Evolutionary conservation across 2,329 filamentous ascomycete genomes (phyloP).

Genomic region (Diaporthe ampelina): DNA sequence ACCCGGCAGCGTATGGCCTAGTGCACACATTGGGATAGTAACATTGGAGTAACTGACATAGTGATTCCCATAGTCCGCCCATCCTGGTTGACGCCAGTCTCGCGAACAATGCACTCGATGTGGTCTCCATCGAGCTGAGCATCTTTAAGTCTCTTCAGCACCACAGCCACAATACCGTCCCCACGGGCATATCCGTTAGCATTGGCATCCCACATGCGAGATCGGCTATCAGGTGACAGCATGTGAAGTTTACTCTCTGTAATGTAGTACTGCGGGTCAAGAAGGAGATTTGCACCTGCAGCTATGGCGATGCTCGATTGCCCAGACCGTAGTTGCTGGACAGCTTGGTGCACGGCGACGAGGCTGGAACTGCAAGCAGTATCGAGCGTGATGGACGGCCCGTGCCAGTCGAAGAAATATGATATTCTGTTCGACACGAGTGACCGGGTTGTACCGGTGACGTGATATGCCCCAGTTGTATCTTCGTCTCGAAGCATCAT

Average conservation of each 20-base stretch:
- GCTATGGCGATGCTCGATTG: conserved; percentile 51
- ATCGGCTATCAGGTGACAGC: conserved; percentile 54
- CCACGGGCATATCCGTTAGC: conserved; percentile 67
- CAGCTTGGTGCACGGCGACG: too few species aligned
- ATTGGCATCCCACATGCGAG: conserved; percentile 58
- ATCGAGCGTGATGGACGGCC: too few species aligned
- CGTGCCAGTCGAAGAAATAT: too few species aligned
- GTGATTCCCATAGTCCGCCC: background rate
- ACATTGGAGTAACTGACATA: background rate
- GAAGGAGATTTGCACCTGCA: conserved; percentile 52
- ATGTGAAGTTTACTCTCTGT: conserved; percentile 54
- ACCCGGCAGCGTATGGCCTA: too few species aligned
- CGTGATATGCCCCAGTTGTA: conserved; percentile 46
- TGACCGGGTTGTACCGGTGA: conserved; percentile 52
- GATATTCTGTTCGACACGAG: conserved; percentile 32
- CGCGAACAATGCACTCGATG: background rate
- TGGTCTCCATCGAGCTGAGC: background rate
- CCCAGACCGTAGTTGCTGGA: conserved; percentile 50
- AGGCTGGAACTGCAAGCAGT: too few species aligned
- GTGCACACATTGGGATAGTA: too few species aligned
- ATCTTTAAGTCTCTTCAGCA: conserved; percentile 55
- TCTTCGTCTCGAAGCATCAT: conserved; percentile 38
- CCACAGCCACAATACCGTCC: conserved; percentile 61
- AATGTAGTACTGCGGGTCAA: conserved; percentile 53
- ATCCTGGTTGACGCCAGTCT: conserved; percentile 1